Evolutionary conservation across 2,329 filamentous ascomycete genomes (phyloP).

Genomic region (Aspergillus sp.): DNA sequence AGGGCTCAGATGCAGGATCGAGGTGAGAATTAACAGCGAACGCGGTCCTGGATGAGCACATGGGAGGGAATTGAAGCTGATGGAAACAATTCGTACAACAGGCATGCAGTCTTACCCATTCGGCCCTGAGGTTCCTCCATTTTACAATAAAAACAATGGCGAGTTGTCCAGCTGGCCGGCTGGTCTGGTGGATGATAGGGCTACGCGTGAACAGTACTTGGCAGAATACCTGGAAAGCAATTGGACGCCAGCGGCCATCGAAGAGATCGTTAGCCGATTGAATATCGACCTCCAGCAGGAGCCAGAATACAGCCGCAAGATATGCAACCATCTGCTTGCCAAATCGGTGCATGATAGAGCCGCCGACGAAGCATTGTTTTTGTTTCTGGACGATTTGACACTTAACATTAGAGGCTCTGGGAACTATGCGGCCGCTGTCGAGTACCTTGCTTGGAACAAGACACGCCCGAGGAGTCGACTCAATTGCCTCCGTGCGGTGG

Average conservation of each 20-base stretch:
- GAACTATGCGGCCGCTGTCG: constrained; percentile 26
- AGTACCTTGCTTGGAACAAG: constrained; percentile 16
- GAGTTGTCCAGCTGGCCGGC: constrained; percentile 1
- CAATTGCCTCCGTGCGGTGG: constrained; percentile 19
- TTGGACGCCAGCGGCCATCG: constrained; percentile 21
- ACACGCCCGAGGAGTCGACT: constrained; percentile 11
- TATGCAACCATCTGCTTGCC: constrained; percentile 25
- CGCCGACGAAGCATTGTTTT: constrained; percentile 17
- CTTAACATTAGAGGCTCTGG: constrained; percentile 29
- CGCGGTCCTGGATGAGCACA: no score
- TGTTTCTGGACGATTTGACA: constrained; percentile 29
- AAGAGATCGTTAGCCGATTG: constrained; percentile 18
- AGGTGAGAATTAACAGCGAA: not conserved
- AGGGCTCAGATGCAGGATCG: constrained; percentile 11
- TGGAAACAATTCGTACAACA: constrained; percentile 1
- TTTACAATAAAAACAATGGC: constrained; percentile 15
- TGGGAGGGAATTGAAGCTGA: not conserved
- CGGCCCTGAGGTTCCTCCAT: constrained; percentile 10
- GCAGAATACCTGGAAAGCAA: constrained; percentile 12
- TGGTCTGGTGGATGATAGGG: not conserved
- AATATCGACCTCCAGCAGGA: constrained; percentile 27
- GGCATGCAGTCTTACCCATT: constrained; percentile 14
- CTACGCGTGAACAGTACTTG: constrained; percentile 9
- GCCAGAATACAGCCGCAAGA: constrained; percentile 27
- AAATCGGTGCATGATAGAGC: constrained; percentile 5